Evolutionary conservation across 495 filamentous ascomycete species (phyloP).

Genomic region (Xylaria nigripes): DNA sequence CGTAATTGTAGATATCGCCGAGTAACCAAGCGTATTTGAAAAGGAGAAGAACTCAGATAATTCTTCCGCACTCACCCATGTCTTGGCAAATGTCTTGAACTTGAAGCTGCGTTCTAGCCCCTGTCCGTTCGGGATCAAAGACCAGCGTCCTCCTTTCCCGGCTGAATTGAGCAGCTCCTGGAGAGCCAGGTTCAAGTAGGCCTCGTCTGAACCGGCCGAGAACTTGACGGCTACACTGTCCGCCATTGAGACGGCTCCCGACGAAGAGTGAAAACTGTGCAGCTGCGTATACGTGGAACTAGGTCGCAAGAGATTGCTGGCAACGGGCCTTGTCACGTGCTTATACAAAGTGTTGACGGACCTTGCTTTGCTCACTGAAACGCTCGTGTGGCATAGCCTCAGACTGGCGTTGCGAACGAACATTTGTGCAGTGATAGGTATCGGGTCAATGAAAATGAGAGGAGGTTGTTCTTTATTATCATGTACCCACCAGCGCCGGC

Average conservation of each 20-base stretch:
- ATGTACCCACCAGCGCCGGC: not conserved
- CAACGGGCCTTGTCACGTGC: not conserved
- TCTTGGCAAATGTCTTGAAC: constrained; percentile 55
- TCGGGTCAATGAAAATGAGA: not conserved
- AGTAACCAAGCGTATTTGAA: constrained; percentile 4
- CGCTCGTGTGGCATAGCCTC: not conserved
- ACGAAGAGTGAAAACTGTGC: constrained; percentile 2
- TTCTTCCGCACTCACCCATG: constrained; percentile 44
- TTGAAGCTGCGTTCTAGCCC: constrained; percentile 50
- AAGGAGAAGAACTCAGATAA: not conserved
- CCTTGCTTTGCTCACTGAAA: not conserved
- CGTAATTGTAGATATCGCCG: too few relatives aligned
- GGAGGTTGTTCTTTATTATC: not conserved
- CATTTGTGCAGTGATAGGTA: constrained; percentile 2
- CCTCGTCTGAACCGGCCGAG: constrained; percentile 26
- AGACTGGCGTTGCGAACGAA: constrained; percentile 1
- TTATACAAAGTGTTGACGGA: not conserved
- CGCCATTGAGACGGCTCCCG: constrained; percentile 1
- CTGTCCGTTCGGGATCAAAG: constrained; percentile 39
- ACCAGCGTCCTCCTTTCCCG: constrained; percentile 41
- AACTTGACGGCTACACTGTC: constrained; percentile 15
- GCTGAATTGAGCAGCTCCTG: constrained; percentile 24
- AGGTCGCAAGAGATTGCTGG: not conserved
- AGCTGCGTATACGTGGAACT: not conserved
- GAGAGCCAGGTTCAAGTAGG: constrained; percentile 15